Evolutionary conservation across 768 basidiomycete species (phyloP).

Genomic region (Auricularia sp.): DNA sequence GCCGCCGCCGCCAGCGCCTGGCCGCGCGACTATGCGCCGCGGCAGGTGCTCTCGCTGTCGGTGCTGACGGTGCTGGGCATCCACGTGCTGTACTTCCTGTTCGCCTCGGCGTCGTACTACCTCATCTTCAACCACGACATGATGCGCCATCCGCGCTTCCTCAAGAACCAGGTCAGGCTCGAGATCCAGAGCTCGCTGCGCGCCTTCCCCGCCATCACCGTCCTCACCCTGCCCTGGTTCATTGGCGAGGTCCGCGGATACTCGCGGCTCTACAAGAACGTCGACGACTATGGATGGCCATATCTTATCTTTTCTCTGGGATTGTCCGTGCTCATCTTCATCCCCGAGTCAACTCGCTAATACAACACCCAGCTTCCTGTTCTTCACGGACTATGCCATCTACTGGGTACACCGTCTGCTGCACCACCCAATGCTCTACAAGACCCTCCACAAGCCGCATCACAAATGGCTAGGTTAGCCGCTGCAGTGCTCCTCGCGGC

Average conservation of each 20-base stretch:
- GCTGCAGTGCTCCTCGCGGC: not conserved
- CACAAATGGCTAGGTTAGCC: slow-evolving; percentile 95
- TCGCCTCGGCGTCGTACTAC: slow-evolving; percentile 75
- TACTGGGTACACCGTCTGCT: slow-evolving; percentile 95
- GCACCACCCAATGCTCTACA: slow-evolving; percentile 82
- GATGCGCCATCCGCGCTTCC: slow-evolving; percentile 91
- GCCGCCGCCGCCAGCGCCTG: slow-evolving; percentile 55
- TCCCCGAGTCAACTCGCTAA: not conserved
- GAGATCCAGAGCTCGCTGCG: slow-evolving; percentile 71
- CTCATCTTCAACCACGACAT: slow-evolving; percentile 91
- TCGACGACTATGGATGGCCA: slow-evolving; percentile 69
- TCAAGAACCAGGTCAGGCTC: slow-evolving; percentile 59
- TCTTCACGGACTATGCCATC: slow-evolving; percentile 87
- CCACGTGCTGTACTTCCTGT: slow-evolving; percentile 75
- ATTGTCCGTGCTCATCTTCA: not conserved
- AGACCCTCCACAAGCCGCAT: slow-evolving; percentile 90
- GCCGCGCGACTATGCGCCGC: slow-evolving; percentile 73
- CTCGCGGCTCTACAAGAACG: slow-evolving; percentile 64
- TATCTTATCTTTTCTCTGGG: slow-evolving; percentile 56
- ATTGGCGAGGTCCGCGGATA: slow-evolving; percentile 83
- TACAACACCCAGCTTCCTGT: slow-evolving; percentile 45
- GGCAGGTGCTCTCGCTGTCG: slow-evolving; percentile 66
- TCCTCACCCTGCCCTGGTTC: slow-evolving; percentile 91
- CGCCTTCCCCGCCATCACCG: slow-evolving; percentile 74
- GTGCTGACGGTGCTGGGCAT: slow-evolving; percentile 73